Evolutionary conservation across 2,329 filamentous ascomycete species (phyloP).

Genomic region (Xylariaceae sp.): DNA sequence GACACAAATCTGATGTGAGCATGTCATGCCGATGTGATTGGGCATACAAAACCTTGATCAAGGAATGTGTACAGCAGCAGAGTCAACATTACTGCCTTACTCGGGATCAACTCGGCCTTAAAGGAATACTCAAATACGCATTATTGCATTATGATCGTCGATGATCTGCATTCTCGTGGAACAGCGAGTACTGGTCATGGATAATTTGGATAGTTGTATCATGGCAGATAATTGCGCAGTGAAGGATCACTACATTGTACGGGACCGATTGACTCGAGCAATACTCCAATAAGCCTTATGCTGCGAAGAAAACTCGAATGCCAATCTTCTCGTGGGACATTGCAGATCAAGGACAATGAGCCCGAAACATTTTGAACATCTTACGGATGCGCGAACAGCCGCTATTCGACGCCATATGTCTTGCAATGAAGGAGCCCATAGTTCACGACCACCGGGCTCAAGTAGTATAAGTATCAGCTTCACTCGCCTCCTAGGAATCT

Average conservation of each 20-base stretch:
- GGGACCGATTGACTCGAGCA: not conserved
- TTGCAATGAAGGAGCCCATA: not conserved
- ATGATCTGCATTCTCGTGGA: not conserved
- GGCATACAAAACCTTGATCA: too few relatives aligned
- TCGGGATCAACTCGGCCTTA: not conserved
- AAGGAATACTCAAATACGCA: not conserved
- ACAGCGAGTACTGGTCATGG: not conserved
- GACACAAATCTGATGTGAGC: too few relatives aligned
- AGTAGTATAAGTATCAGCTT: not conserved
- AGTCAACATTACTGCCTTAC: too few relatives aligned
- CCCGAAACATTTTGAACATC: not conserved
- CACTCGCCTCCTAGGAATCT: conserved; percentile 1
- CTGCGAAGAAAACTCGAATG: not conserved
- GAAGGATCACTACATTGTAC: too few relatives aligned
- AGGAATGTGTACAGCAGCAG: too few relatives aligned
- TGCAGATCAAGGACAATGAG: not conserved
- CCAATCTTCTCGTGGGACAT: not conserved
- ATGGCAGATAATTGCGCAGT: too few relatives aligned
- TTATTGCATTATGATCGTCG: not conserved
- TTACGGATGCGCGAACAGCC: not conserved
- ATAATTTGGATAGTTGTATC: too few relatives aligned
- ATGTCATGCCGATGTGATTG: too few relatives aligned
- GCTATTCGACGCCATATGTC: not conserved
- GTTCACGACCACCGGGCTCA: not conserved
- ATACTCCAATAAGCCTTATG: not conserved